Evolutionary conservation across 164 flowering plant species (phyloP).

Genomic region (Vitis vinifera): DNA sequence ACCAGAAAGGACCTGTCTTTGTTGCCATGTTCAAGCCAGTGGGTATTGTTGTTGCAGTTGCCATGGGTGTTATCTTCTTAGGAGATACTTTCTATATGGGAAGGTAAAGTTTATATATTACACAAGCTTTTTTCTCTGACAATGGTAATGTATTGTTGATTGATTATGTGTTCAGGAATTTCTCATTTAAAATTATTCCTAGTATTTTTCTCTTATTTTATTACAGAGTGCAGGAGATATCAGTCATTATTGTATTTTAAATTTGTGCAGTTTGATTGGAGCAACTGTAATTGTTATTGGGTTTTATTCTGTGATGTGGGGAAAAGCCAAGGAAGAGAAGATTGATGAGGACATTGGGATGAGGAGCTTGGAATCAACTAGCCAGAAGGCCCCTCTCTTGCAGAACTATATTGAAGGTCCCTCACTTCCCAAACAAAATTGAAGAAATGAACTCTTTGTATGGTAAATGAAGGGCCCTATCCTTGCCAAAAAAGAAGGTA

Average conservation of each 20-base stretch:
- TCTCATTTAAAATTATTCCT: no score
- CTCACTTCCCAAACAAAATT: conserved; percentile 22
- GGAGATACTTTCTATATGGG: conserved; percentile 54
- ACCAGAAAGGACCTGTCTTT: conserved; percentile 53
- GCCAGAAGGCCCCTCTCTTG: conserved; percentile 28
- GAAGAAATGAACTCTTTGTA: conserved; percentile 14
- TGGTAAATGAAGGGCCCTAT: neutral
- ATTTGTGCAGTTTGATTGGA: conserved; percentile 52
- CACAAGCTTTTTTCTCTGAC: neutral
- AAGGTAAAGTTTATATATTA: conserved; percentile 32
- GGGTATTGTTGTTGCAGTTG: conserved; percentile 42
- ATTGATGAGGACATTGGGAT: conserved; percentile 1
- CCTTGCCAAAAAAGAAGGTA: conserved; percentile 1
- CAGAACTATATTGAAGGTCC: conserved; percentile 19
- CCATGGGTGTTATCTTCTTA: conserved; percentile 32
- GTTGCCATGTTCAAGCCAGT: conserved; percentile 60
- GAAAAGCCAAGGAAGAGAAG: conserved; percentile 48
- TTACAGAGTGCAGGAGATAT: neutral
- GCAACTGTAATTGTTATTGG: conserved; percentile 44
- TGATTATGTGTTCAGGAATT: neutral
- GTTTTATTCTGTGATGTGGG: conserved; percentile 67
- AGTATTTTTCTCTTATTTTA: neutral
- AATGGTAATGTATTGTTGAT: neutral
- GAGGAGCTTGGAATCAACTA: conserved; percentile 20
- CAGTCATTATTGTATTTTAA: neutral